Evolutionary conservation across 139 green algal species (phyloP), one percentile per base, ranked within the genome.

Genomic region (Chlorella vulgaris): DNA sequence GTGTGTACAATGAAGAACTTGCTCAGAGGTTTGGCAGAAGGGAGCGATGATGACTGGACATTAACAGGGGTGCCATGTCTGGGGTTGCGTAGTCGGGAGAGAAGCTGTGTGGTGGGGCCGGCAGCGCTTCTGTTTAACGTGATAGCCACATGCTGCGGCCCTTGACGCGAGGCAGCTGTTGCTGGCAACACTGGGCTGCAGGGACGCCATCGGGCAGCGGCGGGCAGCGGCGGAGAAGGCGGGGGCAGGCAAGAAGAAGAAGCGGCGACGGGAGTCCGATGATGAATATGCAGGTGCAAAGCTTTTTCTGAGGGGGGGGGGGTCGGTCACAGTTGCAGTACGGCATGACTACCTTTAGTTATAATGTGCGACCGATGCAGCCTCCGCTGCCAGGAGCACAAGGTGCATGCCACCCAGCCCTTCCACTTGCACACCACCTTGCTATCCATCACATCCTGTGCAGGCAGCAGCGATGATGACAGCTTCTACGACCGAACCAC

Each of bases 51-150:
- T 58, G 47, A 10, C 47, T 58, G 78, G 90, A 76, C 31, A 89
- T 95, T 50, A 89, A 94, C 39, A 84, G 43, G 83, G 65, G n/a
- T n/a, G 63, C 69, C 21, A 79, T 84, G 80, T 90, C 94, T 78
- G 93, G 98, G 86, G 65, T 96, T 38, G 95, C 98, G 66, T 92
- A 94, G 36, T 42, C 95, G 66, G 95, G 98, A n/a, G 95, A 98
- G 77, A 61, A 81, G 67, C 84, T 98, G 26, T 58, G 15, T 58
- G 10, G 47, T 58, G 47, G 47, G 47, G 15, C 15, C 13, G 15
- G 55, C 18, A 31, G 55, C 15, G 55, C 5, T 65, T 65, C 18
- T 28, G 15, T 65, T n/a, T 65, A 31, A 15, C 10, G 13, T 58
- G 47, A 15, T 58, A 24, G 13, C 47, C 13, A 58, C n/a, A n/a